Conservation (phyloP, 129 eudicot species). For the Flaveria brownii region DNA sequence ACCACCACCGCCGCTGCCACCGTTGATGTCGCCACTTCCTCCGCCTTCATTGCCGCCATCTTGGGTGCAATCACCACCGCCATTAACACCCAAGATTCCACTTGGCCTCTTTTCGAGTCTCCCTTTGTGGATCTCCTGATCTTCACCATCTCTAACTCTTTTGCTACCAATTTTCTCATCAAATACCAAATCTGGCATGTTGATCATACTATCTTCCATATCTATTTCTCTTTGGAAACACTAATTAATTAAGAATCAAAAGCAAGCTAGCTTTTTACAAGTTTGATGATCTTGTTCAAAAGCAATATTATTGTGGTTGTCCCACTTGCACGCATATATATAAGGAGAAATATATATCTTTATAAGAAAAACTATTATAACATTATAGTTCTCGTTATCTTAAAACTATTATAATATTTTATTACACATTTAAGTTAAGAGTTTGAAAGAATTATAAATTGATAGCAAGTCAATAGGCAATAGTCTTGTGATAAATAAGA, state of each 20-base stretch:
- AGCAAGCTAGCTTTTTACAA: constrained; percentile 2
- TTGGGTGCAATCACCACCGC: neutral
- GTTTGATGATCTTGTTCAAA: constrained; percentile 21
- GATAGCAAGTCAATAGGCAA: constrained; percentile 1
- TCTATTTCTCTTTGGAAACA: neutral
- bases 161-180: constrained; percentile 36
- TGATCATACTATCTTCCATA: constrained; percentile 42
- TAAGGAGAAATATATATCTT: neutral
- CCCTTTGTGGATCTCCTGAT: constrained; percentile 21
- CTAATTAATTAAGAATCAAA: constrained; percentile 3
- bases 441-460: no score
- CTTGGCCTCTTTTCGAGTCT: constrained; percentile 43
- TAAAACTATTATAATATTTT: neutral
- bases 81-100: constrained; percentile 23
- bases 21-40: neutral
- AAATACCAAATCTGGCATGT: constrained; percentile 27
- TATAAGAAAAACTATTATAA: no score
- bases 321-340: constrained; percentile 4
- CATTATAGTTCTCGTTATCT: no score
- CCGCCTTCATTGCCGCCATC: neutral
- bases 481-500: neutral
- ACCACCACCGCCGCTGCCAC: constrained; percentile 20
- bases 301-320: neutral
- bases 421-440: neutral
- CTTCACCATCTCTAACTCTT: constrained; percentile 40